Conservation (phyloP, 352 stramenopile species). For the Globisporangium nagaii region DNA sequence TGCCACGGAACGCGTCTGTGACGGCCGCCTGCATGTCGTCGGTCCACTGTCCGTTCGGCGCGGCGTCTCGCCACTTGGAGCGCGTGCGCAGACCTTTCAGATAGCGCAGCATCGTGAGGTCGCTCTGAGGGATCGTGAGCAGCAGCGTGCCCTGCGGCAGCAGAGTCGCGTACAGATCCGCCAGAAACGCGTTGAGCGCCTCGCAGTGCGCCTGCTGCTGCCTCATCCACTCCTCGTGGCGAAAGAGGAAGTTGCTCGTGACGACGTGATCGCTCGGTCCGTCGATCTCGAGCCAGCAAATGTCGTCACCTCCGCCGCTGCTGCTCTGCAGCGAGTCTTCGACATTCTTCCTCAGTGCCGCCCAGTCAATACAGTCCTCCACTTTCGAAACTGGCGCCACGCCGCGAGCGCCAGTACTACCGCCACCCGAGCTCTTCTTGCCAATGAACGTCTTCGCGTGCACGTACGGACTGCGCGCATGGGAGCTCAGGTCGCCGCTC, state of each 20-base stretch:
- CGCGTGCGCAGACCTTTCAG: constrained; percentile 69
- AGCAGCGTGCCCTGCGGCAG: constrained; percentile 50
- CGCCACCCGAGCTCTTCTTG: background rate
- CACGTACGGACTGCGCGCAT: constrained; percentile 40
- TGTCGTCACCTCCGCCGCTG: constrained; percentile 24
- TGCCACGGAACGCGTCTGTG: constrained; percentile 58
- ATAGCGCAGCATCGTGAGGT: constrained; percentile 64
- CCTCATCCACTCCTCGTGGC: constrained; percentile 65
- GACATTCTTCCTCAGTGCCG: constrained; percentile 28
- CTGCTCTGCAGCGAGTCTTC: constrained; percentile 11
- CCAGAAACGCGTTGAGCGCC: constrained; percentile 42
- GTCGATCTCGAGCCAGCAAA: constrained; percentile 79
- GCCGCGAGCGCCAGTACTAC: no score
- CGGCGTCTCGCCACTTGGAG: constrained; percentile 68
- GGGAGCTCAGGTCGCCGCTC: constrained; percentile 51
- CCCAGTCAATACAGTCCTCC: constrained; percentile 26
- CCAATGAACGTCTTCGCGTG: constrained; percentile 28
- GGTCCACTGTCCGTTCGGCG: constrained; percentile 23
- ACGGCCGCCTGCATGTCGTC: constrained; percentile 59
- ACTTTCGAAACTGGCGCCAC: constrained; percentile 17
- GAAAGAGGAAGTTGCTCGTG: constrained; percentile 54
- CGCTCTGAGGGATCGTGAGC: constrained; percentile 65
- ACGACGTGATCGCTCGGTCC: constrained; percentile 23
- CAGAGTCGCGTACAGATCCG: constrained; percentile 29
- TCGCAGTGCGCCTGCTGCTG: constrained; percentile 44